phyloP scores from a whole-genome alignment of 148 eudicot genomes.

The Linanthus parryae region DNA sequence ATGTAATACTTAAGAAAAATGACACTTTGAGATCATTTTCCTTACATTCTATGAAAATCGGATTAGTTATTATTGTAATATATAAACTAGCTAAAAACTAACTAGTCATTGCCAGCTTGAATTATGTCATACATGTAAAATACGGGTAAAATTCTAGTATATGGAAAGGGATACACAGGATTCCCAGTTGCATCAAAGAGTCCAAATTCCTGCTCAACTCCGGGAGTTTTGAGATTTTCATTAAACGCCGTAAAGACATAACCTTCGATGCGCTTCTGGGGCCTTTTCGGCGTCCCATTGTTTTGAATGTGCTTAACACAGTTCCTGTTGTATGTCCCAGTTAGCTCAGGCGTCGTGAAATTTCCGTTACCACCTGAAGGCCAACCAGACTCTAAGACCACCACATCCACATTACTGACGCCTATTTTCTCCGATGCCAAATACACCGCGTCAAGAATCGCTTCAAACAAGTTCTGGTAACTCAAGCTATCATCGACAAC shows the following conservation, averaged over 20 bases:
- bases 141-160: no score
- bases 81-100: no score
- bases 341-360: background rate
- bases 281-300: conserved; percentile 43
- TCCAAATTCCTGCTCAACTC: conserved; percentile 50
- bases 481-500: no score
- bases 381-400: background rate
- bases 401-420: background rate
- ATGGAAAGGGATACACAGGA: conserved; percentile 24
- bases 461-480: conserved; percentile 1
- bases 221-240: conserved; percentile 32
- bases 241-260: conserved; percentile 42
- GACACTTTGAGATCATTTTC: no score
- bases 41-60: no score
- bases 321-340: background rate
- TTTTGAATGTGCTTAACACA: background rate
- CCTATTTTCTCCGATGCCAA: background rate
- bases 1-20: no score
- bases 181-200: conserved; percentile 25
- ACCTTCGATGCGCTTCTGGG: conserved; percentile 25
- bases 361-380: background rate
- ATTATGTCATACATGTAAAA: no score
- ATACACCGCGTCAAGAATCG: background rate
- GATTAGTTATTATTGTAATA: no score
- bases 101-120: no score